Base-by-base conservation (phyloP, 305 asterid species). In the Euphrasia arctica region DNA sequence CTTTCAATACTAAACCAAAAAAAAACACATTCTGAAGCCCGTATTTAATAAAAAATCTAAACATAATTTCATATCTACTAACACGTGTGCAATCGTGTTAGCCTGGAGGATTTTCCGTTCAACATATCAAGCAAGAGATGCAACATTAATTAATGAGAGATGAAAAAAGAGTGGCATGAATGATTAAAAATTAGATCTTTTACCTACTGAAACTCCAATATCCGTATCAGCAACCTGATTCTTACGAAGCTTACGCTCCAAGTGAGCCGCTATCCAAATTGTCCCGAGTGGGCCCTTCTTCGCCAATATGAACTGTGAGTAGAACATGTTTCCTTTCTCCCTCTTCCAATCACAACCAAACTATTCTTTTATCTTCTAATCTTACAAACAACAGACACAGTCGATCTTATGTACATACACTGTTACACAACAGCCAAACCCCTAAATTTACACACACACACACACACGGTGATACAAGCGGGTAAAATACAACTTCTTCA, bases 221-320 rank as follows among this genome's bases (percentile, higher is more conserved):
- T 93, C 97, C 31, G 99, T 93, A 77, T 93, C 99, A 69, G 99
- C 97, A 73, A 93, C 96, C 82, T 93, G 99, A 79, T 93, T 93
- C 84, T 93, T 93, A 1, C 97, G 81, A 36, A 93, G 96, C 85
- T 93, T 93, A 64, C 99, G 78, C 79, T 93, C 99, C 67, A 93
- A 77, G 83, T 93, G 99, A 1, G 99, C 99, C 7, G 99, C 99
- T 57, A 93, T 93, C 99, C 99, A 93, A 70, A 93, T 55, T 8
- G 60, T 55, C 41, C 60, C 97, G 32, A 90, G 63, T 32, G 96
- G 97, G 31, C 97, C 97, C 86, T 90, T 90, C 68, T 90, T 90
- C 0, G 97, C 97, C 78, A 90, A 82, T 77, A 90, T 90, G 75
- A 90, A 90, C 81, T 90, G 97, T 4, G 97, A 90, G 71, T 88